Percentiles rank a stretch among this genome's conserved stretches.
Evolutionary conservation across 495 filamentous ascomycete species (phyloP).

Genomic region (Podospora pseudopauciseta): DNA sequence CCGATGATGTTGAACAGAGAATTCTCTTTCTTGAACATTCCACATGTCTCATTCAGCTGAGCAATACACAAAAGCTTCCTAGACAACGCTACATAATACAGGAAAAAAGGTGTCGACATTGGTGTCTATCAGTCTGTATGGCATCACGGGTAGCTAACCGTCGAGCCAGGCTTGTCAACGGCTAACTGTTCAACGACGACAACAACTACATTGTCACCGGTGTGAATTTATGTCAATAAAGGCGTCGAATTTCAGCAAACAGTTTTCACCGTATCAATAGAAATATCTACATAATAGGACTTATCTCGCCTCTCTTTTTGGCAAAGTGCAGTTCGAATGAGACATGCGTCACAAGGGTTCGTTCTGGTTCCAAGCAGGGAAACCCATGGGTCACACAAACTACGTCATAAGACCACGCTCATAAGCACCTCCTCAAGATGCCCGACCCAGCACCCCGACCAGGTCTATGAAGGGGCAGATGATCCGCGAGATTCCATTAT

Average conservation of each 20-base stretch:
- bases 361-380: neutral
- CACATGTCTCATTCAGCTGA: neutral
- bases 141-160: too few relatives aligned
- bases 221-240: too few relatives aligned
- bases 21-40: neutral
- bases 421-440: neutral
- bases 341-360: neutral
- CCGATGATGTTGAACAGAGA: neutral
- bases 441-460: neutral
- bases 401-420: constrained; percentile 2
- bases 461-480: neutral
- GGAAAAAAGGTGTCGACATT: too few relatives aligned
- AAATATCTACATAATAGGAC: neutral
- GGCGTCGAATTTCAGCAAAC: too few relatives aligned
- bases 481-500: neutral
- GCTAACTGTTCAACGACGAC: too few relatives aligned
- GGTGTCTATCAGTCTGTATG: too few relatives aligned
- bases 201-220: too few relatives aligned
- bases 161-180: too few relatives aligned
- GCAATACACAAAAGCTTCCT: neutral
- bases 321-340: neutral
- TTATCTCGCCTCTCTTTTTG: neutral
- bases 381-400: neutral
- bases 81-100: neutral
- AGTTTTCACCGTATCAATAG: neutral